phyloP scores from a whole-genome alignment of 1,284 basidiomycete genomes.

The Vanrija sp. region DNA sequence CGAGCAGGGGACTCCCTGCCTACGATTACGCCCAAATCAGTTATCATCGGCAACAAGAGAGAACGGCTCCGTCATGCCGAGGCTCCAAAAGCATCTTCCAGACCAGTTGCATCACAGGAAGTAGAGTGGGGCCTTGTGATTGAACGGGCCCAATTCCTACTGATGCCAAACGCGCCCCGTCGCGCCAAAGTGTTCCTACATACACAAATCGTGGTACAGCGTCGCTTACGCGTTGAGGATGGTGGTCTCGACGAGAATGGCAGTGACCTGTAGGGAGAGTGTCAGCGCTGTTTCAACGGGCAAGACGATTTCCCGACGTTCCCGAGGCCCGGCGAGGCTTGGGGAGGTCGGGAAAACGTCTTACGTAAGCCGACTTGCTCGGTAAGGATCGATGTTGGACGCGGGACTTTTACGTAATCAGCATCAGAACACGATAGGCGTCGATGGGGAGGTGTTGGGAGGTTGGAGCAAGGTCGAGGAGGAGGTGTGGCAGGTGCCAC shows the following conservation, averaged over 20 bases:
- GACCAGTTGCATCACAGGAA: no score
- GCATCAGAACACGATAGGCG: not conserved
- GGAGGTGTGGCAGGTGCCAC: not conserved
- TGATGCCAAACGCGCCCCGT: not conserved
- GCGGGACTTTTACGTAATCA: conserved; percentile 66
- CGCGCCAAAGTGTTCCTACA: not conserved
- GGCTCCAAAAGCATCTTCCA: no score
- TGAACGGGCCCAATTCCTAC: no score
- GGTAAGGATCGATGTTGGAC: conserved; percentile 94
- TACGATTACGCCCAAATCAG: no score
- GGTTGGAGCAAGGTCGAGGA: not conserved
- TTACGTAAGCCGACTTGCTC: conserved; percentile 56
- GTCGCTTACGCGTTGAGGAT: conserved; percentile 37
- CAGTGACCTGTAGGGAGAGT: conserved; percentile 42
- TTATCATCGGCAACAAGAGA: no score
- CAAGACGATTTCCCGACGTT: no score
- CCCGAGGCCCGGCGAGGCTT: no score
- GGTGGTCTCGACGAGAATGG: conserved; percentile 91
- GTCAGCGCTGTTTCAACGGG: no score
- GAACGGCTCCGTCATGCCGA: no score
- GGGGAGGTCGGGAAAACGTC: not conserved
- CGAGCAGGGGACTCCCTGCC: no score
- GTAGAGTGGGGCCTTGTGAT: no score
- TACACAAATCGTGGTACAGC: not conserved
- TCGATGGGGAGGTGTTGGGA: not conserved